Percentiles rank a stretch among this genome's conserved stretches.
Evolutionary conservation across 768 basidiomycete genomes (phyloP).

Genomic region (Agaricus sinodeliciosus): DNA sequence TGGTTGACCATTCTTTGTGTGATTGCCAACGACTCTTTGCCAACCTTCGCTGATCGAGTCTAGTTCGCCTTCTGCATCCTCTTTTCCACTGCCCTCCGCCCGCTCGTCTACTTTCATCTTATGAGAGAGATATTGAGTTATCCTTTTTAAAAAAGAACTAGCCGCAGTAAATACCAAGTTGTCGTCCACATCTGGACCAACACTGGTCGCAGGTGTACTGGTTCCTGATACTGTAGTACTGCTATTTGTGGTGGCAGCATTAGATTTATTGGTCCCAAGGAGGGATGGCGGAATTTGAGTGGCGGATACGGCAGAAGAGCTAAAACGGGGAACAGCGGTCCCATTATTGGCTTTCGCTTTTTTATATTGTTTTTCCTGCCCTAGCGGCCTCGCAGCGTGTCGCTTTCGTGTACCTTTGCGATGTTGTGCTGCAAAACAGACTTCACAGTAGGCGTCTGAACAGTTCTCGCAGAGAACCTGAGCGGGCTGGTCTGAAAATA

Average conservation of each 20-base stretch:
- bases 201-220: constrained; percentile 3
- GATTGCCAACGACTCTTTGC: constrained; percentile 31
- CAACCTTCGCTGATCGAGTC: constrained; percentile 37
- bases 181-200: constrained; percentile 12
- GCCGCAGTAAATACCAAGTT: constrained; percentile 26
- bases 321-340: constrained; percentile 6
- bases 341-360: constrained; percentile 22
- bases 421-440: constrained; percentile 82
- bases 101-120: constrained; percentile 44
- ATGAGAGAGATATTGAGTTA: constrained; percentile 13
- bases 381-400: constrained; percentile 49
- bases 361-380: constrained; percentile 19
- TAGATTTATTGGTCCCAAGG: not conserved
- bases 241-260: not conserved
- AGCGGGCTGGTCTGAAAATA: constrained; percentile 68
- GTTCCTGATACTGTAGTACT: not conserved
- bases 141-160: constrained; percentile 8
- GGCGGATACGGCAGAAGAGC: not conserved
- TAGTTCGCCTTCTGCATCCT: constrained; percentile 16
- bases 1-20: constrained; percentile 41
- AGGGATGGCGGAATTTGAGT: not conserved
- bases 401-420: constrained; percentile 71
- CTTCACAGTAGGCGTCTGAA: constrained; percentile 70
- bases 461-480: constrained; percentile 69
- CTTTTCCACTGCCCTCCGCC: constrained; percentile 13